Base-by-base conservation (phyloP, 192 early-diverging fungal species). In the Podila clonocystis region DNA sequence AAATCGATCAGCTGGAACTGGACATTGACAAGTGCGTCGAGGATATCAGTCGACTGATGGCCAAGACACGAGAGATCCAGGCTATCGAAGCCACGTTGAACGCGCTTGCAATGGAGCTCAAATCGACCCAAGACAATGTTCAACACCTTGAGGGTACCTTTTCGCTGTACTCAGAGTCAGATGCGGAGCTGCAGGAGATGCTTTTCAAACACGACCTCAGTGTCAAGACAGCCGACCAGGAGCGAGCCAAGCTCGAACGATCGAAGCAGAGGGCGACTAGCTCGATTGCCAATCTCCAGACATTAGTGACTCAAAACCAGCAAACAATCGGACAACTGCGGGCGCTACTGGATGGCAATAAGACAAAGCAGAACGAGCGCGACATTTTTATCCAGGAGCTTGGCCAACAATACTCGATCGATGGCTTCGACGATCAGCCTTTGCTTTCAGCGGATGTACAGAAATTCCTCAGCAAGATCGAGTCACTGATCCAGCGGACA, bases 151-250 rank as follows among this genome's bases (percentile, higher is more conserved):
- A 80, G 30, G 77, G 77, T 24, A 65, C 59, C 6, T 80, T 80
- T 64, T 55, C 60, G 0, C 65, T 73, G 2, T 80, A 80, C 48
- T 31, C 68, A 72, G 89, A 93, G 64, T 86, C 89, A 2, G 91
- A 93, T 70, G 84, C 86, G 50, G 91, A 93, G 22, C 84, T 95
- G 29, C 61, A 87, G 41, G 71, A 71, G 38, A 84, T 93, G 85
- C 68, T 90, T 9, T 77, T 84, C 7, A 88, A 88, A 57, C 78
- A 84, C 26, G 69, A 77, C 6, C 70, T 71, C 26, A 78, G 72
- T 34, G 30, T 75, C 3, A 75, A 61, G 48, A 66, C 74, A 24
- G 74, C 83, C 12, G 86, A 86, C 49, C 70, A 73, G 55, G 67
- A 67, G 12, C 77, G 65, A 17, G n/a, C 65, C 34, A 67, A 75